These are phyloP conservation scores for Cenococcum geophilum DNA, from an alignment of 495 filamentous ascomycete species.

Conservation along the genomic window DNA sequence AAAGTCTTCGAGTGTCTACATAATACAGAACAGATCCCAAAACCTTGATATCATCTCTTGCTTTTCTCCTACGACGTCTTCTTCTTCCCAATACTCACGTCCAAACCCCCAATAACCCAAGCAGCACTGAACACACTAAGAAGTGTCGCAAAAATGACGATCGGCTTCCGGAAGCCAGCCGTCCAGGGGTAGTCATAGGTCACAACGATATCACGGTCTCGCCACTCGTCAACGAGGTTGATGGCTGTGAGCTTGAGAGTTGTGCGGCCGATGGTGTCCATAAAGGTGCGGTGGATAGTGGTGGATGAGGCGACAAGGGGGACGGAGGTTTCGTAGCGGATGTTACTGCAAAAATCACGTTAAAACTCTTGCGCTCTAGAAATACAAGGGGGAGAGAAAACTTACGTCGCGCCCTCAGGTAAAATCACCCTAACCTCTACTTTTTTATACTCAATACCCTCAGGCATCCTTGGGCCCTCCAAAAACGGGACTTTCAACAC, in stretches of 20 bases:
- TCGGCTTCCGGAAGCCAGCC: constrained; percentile 76
- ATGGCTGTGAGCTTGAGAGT: constrained; percentile 71
- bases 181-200: constrained; percentile 78
- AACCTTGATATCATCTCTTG: constrained; percentile 6
- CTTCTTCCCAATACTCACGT: constrained; percentile 57
- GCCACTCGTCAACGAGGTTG: constrained; percentile 81
- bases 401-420: constrained; percentile 86
- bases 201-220: constrained; percentile 74
- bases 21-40: background rate
- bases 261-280: constrained; percentile 89
- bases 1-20: background rate
- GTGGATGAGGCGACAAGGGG: constrained; percentile 51
- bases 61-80: constrained; percentile 13
- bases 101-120: constrained; percentile 71
- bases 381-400: constrained; percentile 35
- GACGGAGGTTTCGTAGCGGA: constrained; percentile 58
- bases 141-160: constrained; percentile 67
- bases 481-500: constrained; percentile 95
- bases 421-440: constrained; percentile 75
- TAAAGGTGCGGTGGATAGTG: constrained; percentile 70
- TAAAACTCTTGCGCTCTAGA: constrained; percentile 28
- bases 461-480: constrained; percentile 77
- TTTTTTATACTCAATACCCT: constrained; percentile 80
- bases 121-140: constrained; percentile 54
- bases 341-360: constrained; percentile 40